A percentile compares a stretch with the other conserved stretches of the same genome.
These are phyloP conservation scores for Claviceps fusiformis DNA, from an alignment of 2,329 filamentous ascomycete genomes.

Conservation along the genomic window DNA sequence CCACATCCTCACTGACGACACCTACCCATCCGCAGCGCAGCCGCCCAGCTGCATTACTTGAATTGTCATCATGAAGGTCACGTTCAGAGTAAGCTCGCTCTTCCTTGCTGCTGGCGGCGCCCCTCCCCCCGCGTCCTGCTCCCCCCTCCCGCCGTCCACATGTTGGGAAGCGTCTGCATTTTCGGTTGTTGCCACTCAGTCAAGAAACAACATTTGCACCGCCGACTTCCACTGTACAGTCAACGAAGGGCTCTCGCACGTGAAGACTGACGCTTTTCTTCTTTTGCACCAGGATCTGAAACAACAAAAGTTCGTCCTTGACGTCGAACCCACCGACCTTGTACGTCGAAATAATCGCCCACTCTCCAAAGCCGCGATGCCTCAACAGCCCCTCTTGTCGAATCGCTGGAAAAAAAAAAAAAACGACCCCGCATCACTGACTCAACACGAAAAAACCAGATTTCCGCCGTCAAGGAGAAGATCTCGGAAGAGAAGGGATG, in stretches of 20 bases:
- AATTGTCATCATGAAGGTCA: conserved; percentile 51
- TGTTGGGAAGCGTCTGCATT: not conserved
- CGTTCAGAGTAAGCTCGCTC: conserved; percentile 40
- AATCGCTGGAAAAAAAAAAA: conserved; percentile 3
- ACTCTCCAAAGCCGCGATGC: conserved; percentile 8
- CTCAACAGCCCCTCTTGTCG: conserved; percentile 2
- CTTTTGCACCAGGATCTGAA: conserved; percentile 64
- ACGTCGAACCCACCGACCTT: conserved; percentile 83
- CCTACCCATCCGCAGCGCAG: conserved; percentile 4
- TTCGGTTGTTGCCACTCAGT: not conserved
- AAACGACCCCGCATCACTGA: conserved; percentile 4
- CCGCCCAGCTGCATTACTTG: conserved; percentile 15
- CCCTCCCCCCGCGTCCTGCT: not conserved
- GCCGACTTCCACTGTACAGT: not conserved
- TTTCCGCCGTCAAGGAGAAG: conserved; percentile 83
- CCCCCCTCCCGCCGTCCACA: not conserved
- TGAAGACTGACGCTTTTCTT: not conserved
- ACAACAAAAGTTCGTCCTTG: conserved; percentile 95
- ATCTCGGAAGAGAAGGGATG: conserved; percentile 87
- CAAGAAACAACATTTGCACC: not conserved
- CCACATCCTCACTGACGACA: conserved; percentile 2
- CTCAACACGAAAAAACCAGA: conserved; percentile 32
- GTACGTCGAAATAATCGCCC: conserved; percentile 42
- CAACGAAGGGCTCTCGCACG: not conserved
- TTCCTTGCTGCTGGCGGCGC: not conserved